Percentiles rank a stretch among this genome's conserved stretches.
These are phyloP conservation scores for Eudorina sp. DNA, from an alignment of 139 green algal species.

Conservation along the genomic window DNA sequence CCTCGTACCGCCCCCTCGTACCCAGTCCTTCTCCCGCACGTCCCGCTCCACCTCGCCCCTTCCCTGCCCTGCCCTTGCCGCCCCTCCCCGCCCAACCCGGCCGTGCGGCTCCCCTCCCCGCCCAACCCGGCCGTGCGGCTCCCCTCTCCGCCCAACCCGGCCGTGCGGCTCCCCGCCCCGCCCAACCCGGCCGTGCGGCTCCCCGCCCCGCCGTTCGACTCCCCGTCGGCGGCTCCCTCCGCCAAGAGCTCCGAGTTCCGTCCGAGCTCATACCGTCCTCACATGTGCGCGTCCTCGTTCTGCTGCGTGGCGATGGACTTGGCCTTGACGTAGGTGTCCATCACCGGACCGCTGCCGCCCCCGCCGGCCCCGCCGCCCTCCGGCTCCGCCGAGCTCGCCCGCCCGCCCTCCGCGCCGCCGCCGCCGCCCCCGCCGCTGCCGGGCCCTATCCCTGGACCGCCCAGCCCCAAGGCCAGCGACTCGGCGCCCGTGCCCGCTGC, in stretches of 20 bases:
- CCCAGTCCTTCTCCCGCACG: too few species aligned
- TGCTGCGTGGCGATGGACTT: constrained; percentile 33
- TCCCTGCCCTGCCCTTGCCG: too few species aligned
- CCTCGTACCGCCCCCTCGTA: too few species aligned
- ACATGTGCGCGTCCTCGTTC: constrained; percentile 45
- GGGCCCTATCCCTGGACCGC: constrained; percentile 11
- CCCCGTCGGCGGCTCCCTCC: too few species aligned
- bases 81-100: too few species aligned
- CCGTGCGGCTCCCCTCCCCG: neutral
- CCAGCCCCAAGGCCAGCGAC: constrained; percentile 7
- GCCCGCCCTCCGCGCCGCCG: neutral
- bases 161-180: too few species aligned
- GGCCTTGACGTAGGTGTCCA: constrained; percentile 46
- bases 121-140: neutral
- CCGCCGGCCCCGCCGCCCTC: neutral
- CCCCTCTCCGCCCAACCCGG: too few species aligned
- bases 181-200: too few species aligned
- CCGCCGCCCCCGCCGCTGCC: neutral
- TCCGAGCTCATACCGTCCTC: too few species aligned
- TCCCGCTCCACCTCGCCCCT: too few species aligned
- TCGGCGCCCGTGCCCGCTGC: constrained; percentile 13
- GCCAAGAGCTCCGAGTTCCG: too few species aligned
- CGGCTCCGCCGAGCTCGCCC: constrained; percentile 14
- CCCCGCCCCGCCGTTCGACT: too few species aligned
- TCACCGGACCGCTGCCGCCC: neutral